Percentiles rank a stretch among this genome's conserved stretches.
phyloP scores from a whole-genome alignment of 139 green algal species.

The Ettlia oleoabundans region DNA sequence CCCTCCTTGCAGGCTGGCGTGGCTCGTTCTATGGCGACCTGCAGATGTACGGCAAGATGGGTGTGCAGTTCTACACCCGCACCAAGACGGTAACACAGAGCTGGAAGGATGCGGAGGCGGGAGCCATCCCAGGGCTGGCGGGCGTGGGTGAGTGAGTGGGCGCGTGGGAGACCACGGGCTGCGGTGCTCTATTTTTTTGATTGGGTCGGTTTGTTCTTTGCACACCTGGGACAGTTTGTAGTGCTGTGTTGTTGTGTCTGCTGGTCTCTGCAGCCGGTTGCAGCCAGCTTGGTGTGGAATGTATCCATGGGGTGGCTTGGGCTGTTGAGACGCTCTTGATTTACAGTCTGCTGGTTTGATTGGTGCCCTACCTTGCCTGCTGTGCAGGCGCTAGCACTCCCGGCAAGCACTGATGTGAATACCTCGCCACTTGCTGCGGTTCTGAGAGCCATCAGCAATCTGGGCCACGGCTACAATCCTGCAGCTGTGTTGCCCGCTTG shows the following conservation, averaged over 20 bases:
- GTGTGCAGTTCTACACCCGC: slow-evolving; percentile 88
- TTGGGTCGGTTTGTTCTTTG: too few species aligned
- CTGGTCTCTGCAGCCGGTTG: too few species aligned
- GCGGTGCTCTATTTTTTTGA: too few species aligned
- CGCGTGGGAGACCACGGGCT: neutral
- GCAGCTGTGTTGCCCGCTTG: too few species aligned
- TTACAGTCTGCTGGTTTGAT: too few species aligned
- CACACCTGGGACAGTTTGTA: too few species aligned
- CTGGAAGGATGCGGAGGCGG: slow-evolving; percentile 63
- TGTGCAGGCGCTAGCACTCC: slow-evolving; percentile 16
- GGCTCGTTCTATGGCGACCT: slow-evolving; percentile 92
- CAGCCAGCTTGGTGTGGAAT: too few species aligned
- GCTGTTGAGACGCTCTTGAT: too few species aligned
- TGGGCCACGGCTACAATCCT: too few species aligned
- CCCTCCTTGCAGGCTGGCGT: slow-evolving; percentile 64
- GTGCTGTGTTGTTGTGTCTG: too few species aligned
- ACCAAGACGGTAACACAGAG: slow-evolving; percentile 93
- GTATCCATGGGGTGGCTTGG: too few species aligned
- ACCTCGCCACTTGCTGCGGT: neutral
- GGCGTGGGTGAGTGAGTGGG: slow-evolving; percentile 43
- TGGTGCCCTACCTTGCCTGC: neutral
- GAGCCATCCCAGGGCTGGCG: slow-evolving; percentile 45
- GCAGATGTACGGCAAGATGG: slow-evolving; percentile 66
- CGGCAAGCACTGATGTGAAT: slow-evolving; percentile 27
- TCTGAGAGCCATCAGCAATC: too few species aligned